phyloP scores from a whole-genome alignment of 805 yeast species.

The Allodekkera sacchari region DNA sequence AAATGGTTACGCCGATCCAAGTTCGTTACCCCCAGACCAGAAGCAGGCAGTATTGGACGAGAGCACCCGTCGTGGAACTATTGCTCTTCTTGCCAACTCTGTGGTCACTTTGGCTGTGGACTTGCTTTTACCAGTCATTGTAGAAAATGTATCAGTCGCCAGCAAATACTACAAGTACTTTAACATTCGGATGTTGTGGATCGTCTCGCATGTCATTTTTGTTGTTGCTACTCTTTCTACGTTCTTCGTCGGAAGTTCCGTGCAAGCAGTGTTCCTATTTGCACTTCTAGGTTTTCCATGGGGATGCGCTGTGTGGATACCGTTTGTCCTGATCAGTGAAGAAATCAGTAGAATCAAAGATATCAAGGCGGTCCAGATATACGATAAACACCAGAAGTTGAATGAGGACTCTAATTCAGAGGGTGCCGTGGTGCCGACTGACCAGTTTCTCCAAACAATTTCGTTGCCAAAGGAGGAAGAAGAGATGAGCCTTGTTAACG shows the following conservation, averaged over 20 bases:
- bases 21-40: constrained; percentile 31
- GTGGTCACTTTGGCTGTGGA: constrained; percentile 37
- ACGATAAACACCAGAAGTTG: constrained; percentile 10
- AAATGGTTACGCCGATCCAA: constrained; percentile 28
- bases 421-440: too few relatives aligned
- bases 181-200: constrained; percentile 38
- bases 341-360: constrained; percentile 46
- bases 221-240: constrained; percentile 40
- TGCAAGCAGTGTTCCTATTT: constrained; percentile 38
- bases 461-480: too few relatives aligned
- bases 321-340: constrained; percentile 53
- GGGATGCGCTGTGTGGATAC: constrained; percentile 64
- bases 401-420: too few relatives aligned
- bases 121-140: constrained; percentile 35
- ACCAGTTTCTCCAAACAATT: too few relatives aligned
- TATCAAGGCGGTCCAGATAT: constrained; percentile 28
- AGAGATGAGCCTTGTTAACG: too few relatives aligned
- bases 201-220: constrained; percentile 40
- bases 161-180: constrained; percentile 5
- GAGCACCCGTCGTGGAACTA: constrained; percentile 43
- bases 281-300: constrained; percentile 52
- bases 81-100: constrained; percentile 43
- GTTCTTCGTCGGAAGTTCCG: constrained; percentile 33
- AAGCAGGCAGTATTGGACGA: constrained; percentile 30
- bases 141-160: constrained; percentile 13